phyloP scores from a whole-genome alignment of 306 rosid species.

The Phaseolus lunatus region DNA sequence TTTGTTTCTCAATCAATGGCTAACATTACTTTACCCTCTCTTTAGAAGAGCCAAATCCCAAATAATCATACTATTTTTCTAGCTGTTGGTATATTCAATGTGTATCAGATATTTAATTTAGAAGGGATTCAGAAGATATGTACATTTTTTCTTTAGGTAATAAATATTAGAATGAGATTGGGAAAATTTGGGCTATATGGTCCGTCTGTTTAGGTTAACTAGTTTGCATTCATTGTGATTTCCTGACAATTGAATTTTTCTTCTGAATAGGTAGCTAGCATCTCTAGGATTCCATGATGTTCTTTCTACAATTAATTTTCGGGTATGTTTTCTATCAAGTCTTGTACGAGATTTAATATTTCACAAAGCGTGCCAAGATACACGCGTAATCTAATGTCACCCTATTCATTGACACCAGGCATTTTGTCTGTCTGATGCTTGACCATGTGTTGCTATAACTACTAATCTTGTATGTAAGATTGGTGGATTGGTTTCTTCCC shows the following conservation, averaged over 20 bases:
- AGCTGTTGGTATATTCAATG: not conserved
- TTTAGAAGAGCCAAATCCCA: not conserved
- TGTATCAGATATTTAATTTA: not conserved
- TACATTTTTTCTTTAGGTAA: not conserved
- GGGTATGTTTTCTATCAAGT: slow-evolving; percentile 54
- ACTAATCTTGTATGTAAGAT: slow-evolving; percentile 32
- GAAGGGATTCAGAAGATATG: not conserved
- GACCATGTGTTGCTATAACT: slow-evolving; percentile 5
- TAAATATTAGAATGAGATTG: not conserved
- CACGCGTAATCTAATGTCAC: not conserved
- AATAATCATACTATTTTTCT: not conserved
- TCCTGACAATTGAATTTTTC: slow-evolving; percentile 53
- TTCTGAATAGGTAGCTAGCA: slow-evolving; percentile 57
- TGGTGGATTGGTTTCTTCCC: slow-evolving; percentile 36
- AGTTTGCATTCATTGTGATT: slow-evolving; percentile 21
- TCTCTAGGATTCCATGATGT: slow-evolving; percentile 53
- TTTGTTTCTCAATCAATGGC: not conserved
- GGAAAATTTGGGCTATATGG: not conserved
- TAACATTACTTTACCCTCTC: not conserved
- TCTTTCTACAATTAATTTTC: slow-evolving; percentile 53
- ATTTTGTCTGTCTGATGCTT: slow-evolving; percentile 26
- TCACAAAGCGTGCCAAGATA: not conserved
- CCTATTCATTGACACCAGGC: not conserved
- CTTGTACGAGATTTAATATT: slow-evolving; percentile 30
- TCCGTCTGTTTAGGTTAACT: slow-evolving; percentile 28